Evolutionary conservation across 2,329 filamentous ascomycete genomes (phyloP).

Genomic region (Bretziella fagacearum): DNA sequence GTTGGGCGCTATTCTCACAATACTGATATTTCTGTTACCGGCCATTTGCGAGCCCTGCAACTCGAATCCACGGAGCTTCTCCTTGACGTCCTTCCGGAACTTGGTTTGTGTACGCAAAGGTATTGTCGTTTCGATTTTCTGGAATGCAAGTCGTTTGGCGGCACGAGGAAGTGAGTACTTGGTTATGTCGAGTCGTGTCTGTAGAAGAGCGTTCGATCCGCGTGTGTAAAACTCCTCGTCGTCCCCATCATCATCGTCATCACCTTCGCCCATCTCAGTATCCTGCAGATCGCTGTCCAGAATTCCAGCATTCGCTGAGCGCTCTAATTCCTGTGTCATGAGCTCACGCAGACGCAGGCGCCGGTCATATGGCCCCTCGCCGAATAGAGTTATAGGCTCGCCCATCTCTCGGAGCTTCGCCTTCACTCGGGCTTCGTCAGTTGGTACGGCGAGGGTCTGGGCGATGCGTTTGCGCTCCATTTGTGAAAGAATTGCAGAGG

Average conservation of each 20-base stretch:
- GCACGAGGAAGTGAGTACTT: slow-evolving; percentile 70
- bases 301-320: slow-evolving; percentile 26
- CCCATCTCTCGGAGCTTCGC: slow-evolving; percentile 65
- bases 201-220: slow-evolving; percentile 55
- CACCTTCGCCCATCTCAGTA: slow-evolving; percentile 26
- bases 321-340: slow-evolving; percentile 53
- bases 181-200: slow-evolving; percentile 64
- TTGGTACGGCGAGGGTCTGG: slow-evolving; percentile 78
- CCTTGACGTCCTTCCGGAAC: slow-evolving; percentile 77
- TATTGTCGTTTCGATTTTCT: slow-evolving; percentile 67
- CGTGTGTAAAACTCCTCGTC: slow-evolving; percentile 94
- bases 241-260: slow-evolving; percentile 42
- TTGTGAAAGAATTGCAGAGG: slow-evolving; percentile 69
- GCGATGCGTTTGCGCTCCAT: slow-evolving; percentile 84
- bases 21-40: slow-evolving; percentile 77
- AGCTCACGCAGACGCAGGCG: slow-evolving; percentile 74
- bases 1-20: slow-evolving; percentile 77
- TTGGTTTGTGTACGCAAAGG: slow-evolving; percentile 80
- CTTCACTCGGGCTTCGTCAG: slow-evolving; percentile 77
- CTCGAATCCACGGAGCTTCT: slow-evolving; percentile 65
- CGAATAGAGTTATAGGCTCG: slow-evolving; percentile 90
- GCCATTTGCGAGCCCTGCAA: slow-evolving; percentile 87
- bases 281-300: slow-evolving; percentile 23
- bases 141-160: slow-evolving; percentile 56
- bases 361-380: slow-evolving; percentile 70